Conservation (phyloP, 768 basidiomycete species). For the Leccinum arenicola region DNA sequence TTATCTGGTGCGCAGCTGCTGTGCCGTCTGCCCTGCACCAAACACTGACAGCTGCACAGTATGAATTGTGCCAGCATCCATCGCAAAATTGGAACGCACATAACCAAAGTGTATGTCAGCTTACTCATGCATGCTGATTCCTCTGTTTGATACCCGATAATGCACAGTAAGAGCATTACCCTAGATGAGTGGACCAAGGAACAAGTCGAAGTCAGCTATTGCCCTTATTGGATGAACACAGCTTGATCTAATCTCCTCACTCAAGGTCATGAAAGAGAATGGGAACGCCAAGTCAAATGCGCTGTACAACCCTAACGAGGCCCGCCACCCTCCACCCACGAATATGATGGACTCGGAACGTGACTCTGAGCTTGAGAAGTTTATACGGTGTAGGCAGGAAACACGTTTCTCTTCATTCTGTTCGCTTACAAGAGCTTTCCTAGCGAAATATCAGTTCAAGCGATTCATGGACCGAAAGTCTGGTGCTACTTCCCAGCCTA, state of each 20-base stretch:
- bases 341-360: conserved; percentile 75
- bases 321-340: conserved; percentile 77
- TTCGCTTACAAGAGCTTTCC: neutral
- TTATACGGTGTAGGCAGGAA: conserved; percentile 67
- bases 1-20: conserved; percentile 62
- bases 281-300: conserved; percentile 84
- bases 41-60: conserved; percentile 38
- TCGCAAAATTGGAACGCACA: conserved; percentile 91
- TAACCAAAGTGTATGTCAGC: conserved; percentile 81
- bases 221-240: conserved; percentile 5
- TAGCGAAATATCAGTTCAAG: conserved; percentile 80
- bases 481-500: conserved; percentile 31
- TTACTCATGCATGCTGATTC: neutral
- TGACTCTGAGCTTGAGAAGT: conserved; percentile 89
- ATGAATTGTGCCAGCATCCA: conserved; percentile 89
- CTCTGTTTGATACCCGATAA: conserved; percentile 4
- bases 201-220: conserved; percentile 70
- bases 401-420: neutral
- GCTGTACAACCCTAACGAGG: conserved; percentile 80
- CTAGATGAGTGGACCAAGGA: conserved; percentile 87
- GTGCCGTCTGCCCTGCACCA: neutral
- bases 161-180: conserved; percentile 78
- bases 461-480: conserved; percentile 55
- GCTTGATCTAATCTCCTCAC: conserved; percentile 12
- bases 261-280: conserved; percentile 70